Conservation (phyloP, 129 eudicot genomes). For the Helianthus tuberosus region DNA sequence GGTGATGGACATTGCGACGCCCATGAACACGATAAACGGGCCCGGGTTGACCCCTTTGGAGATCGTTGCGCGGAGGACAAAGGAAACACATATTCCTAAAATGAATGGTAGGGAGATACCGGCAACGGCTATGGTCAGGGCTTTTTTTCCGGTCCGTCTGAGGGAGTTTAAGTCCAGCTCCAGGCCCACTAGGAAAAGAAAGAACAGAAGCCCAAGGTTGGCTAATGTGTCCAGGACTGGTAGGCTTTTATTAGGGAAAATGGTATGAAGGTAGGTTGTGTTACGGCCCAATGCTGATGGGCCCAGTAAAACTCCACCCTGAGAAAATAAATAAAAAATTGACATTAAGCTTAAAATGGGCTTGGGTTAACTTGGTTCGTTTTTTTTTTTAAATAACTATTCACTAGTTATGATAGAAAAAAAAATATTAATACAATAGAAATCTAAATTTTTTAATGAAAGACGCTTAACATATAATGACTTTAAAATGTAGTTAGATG, state of each 20-base stretch:
- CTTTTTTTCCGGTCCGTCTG: constrained; percentile 63
- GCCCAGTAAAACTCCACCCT: constrained; percentile 85
- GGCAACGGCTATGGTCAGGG: constrained; percentile 58
- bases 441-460: neutral
- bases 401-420: neutral
- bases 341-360: neutral
- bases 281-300: constrained; percentile 84
- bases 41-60: constrained; percentile 49
- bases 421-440: neutral
- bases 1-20: constrained; percentile 82
- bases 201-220: constrained; percentile 78
- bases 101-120: constrained; percentile 71
- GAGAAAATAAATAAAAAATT: neutral
- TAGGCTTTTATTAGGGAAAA: constrained; percentile 64
- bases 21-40: constrained; percentile 85
- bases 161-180: constrained; percentile 70
- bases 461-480: neutral
- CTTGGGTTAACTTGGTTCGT: neutral
- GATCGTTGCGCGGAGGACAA: constrained; percentile 49
- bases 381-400: neutral
- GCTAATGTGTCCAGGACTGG: constrained; percentile 83
- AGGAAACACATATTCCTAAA: constrained; percentile 67
- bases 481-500: neutral
- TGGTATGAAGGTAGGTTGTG: constrained; percentile 40
- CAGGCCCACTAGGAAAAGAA: constrained; percentile 73